These are phyloP conservation scores for Trypanosoma conorhini DNA, from an alignment of 208 protist species.

Conservation along the genomic window DNA sequence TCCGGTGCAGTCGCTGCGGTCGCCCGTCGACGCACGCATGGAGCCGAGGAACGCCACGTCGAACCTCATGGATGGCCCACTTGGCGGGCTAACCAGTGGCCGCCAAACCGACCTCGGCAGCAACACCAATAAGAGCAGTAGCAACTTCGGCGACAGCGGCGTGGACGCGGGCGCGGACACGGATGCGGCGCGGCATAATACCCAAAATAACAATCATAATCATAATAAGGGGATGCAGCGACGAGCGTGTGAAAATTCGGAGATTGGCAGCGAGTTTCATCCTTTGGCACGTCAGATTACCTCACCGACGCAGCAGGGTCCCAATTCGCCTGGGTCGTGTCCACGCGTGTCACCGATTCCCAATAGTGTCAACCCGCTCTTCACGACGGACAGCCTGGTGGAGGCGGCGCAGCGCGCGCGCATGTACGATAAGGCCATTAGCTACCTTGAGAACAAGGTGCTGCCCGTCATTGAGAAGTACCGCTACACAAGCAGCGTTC, in stretches of 20 bases:
- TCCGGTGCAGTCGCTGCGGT: constrained; percentile 18
- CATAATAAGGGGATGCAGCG: background rate
- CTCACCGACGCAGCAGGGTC: background rate
- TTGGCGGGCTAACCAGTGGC: background rate
- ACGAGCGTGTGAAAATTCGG: background rate
- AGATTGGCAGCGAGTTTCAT: constrained; percentile 8
- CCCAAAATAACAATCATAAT: constrained; percentile 1
- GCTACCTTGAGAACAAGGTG: constrained; percentile 83
- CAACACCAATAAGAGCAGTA: background rate
- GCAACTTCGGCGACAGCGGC: background rate
- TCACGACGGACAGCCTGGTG: constrained; percentile 84
- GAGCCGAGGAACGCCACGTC: background rate
- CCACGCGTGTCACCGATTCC: constrained; percentile 20
- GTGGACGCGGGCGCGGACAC: too few relatives aligned
- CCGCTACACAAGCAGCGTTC: constrained; percentile 59
- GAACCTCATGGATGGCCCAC: constrained; percentile 3
- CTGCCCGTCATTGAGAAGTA: constrained; percentile 62
- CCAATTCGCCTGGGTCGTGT: background rate
- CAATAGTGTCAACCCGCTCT: constrained; percentile 46
- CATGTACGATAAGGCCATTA: constrained; percentile 92
- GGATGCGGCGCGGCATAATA: background rate
- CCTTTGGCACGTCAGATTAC: constrained; percentile 9
- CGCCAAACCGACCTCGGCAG: background rate
- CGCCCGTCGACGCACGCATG: background rate
- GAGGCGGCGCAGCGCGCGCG: constrained; percentile 77